These are phyloP conservation scores for Posidonia australis DNA, from an alignment of 106 monocot species.

Conservation along the genomic window DNA sequence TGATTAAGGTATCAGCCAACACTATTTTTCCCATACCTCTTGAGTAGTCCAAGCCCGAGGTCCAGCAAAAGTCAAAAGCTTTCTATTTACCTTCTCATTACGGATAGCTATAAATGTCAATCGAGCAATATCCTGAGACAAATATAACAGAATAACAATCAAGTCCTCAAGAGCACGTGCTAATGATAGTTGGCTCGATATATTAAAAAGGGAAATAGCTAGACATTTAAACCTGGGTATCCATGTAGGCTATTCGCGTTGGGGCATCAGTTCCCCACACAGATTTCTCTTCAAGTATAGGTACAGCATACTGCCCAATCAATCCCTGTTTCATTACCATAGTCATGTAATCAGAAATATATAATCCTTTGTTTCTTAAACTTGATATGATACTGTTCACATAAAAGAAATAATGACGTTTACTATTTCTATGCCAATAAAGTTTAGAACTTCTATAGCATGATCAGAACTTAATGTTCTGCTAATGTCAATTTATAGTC, in stretches of 20 bases:
- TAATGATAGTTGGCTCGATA: neutral
- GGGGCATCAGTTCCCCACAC: conserved; percentile 99
- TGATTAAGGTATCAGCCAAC: no score
- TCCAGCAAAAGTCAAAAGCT: conserved; percentile 88
- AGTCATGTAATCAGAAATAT: neutral
- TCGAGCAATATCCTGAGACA: conserved; percentile 82
- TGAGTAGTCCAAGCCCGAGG: conserved; percentile 99
- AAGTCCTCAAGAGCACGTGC: neutral
- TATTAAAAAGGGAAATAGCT: neutral
- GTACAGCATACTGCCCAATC: conserved; percentile 98
- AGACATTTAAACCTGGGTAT: conserved; percentile 58
- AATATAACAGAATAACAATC: neutral
- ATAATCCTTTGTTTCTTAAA: no score
- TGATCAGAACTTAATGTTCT: no score
- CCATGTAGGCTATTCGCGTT: conserved; percentile 98
- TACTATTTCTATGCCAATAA: no score
- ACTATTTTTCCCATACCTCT: conserved; percentile 41
- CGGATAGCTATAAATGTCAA: conserved; percentile 89
- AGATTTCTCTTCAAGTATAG: conserved; percentile 95
- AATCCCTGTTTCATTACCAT: conserved; percentile 42
- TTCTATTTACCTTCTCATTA: conserved; percentile 64
- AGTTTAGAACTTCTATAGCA: no score
- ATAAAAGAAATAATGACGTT: no score
- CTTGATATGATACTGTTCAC: no score
- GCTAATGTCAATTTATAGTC: no score